These are phyloP conservation scores for Neonectria coccinea DNA, from an alignment of 2,329 filamentous ascomycete genomes.

Conservation along the genomic window DNA sequence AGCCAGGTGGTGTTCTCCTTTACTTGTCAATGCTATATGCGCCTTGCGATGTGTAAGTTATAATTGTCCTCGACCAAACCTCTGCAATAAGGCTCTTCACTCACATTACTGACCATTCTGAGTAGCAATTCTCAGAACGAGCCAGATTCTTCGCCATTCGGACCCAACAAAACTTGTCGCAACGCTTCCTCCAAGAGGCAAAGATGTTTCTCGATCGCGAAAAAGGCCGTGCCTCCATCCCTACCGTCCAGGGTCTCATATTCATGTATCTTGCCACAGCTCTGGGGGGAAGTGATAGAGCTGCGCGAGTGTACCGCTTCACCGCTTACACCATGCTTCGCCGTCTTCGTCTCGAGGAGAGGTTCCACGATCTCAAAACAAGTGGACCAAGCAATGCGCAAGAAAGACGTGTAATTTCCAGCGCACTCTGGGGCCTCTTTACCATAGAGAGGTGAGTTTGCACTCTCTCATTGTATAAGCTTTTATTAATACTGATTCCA, in stretches of 20 bases:
- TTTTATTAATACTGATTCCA: background rate
- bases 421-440: slow-evolving; percentile 5
- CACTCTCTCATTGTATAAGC: too few species aligned
- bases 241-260: slow-evolving; percentile 2
- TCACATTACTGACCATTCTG: background rate
- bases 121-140: background rate
- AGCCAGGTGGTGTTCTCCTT: slow-evolving; percentile 2
- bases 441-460: background rate
- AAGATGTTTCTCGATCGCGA: background rate
- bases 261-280: slow-evolving; percentile 11
- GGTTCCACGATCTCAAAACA: background rate
- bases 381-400: background rate
- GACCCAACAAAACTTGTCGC: background rate
- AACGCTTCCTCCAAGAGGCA: slow-evolving; percentile 2
- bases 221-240: slow-evolving; percentile 1
- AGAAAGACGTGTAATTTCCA: slow-evolving; percentile 6
- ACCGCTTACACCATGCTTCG: background rate
- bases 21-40: slow-evolving; percentile 12
- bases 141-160: background rate
- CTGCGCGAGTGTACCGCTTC: slow-evolving; percentile 12
- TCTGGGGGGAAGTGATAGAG: background rate
- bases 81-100: background rate
- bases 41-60: slow-evolving; percentile 5
- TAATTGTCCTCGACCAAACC: too few species aligned
- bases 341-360: background rate